These are phyloP conservation scores for Astrocystis sublimbata DNA, from an alignment of 495 filamentous ascomycete genomes.

Conservation along the genomic window DNA sequence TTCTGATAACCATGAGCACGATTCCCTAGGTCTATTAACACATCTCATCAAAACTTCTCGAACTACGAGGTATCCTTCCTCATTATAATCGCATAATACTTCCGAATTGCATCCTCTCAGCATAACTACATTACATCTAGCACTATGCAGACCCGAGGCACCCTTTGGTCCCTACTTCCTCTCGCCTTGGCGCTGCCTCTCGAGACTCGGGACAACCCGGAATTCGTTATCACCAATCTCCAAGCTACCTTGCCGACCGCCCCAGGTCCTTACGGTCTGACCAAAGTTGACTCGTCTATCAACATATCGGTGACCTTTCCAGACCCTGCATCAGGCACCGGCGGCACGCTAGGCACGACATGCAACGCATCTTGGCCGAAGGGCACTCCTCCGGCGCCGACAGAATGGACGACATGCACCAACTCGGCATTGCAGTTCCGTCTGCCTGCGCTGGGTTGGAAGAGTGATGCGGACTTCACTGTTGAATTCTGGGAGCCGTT, in stretches of 20 bases:
- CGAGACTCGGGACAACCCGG: conserved; percentile 17
- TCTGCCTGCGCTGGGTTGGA: conserved; percentile 26
- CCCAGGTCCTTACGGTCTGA: conserved; percentile 17
- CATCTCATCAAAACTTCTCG: neutral
- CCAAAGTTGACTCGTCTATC: conserved; percentile 23
- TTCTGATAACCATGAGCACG: too few relatives aligned
- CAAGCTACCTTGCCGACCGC: conserved; percentile 26
- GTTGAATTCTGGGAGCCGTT: conserved; percentile 27
- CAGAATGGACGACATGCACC: conserved; percentile 24
- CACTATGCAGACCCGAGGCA: neutral
- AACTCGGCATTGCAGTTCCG: conserved; percentile 21
- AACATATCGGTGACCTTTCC: conserved; percentile 58
- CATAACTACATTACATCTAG: too few relatives aligned
- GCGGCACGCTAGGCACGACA: conserved; percentile 37
- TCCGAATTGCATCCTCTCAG: neutral
- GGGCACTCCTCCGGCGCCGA: conserved; percentile 23
- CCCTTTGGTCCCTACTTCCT: conserved; percentile 18
- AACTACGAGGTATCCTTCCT: neutral
- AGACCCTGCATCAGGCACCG: conserved; percentile 68
- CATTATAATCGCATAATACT: too few relatives aligned
- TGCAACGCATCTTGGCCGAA: conserved; percentile 25
- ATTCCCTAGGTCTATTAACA: too few relatives aligned
- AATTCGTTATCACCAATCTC: conserved; percentile 27
- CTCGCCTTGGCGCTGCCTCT: conserved; percentile 22
- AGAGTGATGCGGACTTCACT: conserved; percentile 20